Base-by-base conservation (phyloP, 331 rosid genomes). In the Phaseolus coccineus region DNA sequence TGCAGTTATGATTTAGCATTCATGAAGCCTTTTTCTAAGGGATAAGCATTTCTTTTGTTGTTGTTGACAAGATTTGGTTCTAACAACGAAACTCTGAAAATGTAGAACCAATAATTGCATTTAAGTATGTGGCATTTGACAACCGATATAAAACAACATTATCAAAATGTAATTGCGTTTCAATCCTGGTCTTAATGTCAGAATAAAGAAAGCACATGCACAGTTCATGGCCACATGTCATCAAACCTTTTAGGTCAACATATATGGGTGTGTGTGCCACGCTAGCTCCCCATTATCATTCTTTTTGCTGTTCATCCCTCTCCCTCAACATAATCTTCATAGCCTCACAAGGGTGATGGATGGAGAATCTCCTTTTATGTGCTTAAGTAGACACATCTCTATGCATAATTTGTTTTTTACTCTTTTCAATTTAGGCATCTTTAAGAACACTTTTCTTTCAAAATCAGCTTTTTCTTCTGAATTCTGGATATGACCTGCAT, bases 261-360 rank as follows among this genome's bases (percentile, higher is more conserved):
- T 31, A 40, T 30, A n/a, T 47, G 73, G 64, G 9, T 7, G 79
- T 73, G 59, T 68, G 80, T 46, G 71, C 47, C 56, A 47, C 75
- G 47, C 58, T 33, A 67, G 9, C 57, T 16, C 58, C 0, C 44
- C 67, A 66, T 15, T 55, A 66, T 55, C 6, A 39, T 51, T 25
- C 53, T 8, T 14, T 24, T 35, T 51, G 10, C 47, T 79, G 19
- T 71, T 50, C 66, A 65, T 55, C 27, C 16, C 4, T 55, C 75
- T 65, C n/a, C 57, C 22, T 35, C 61, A 35, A 70, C 69, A 30
- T 31, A 31, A 53, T 53, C 24, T 64, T 56, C 37, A 31, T 74
- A 8, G 47, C 51, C 44, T 81, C n/a, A 64, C 63, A 4, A 37
- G 4, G 4, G 35, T 28, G 2, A 28, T 28, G 31, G 2, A 28